Conservation (phyloP, 345 rosid genomes). For the Syzygium jambos region DNA sequence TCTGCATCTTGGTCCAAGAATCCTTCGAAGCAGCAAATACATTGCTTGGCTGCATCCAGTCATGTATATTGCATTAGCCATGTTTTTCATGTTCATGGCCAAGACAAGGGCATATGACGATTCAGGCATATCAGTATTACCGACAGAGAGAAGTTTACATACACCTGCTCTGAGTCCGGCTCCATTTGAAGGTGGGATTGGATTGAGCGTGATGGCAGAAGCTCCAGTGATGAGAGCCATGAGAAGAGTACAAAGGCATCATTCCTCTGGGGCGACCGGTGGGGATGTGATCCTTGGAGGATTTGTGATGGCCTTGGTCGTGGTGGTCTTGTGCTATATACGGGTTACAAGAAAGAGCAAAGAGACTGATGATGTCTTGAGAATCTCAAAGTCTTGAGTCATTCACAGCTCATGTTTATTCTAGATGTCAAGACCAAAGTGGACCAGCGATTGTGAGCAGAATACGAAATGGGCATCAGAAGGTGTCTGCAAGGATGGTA, state of each 20-base stretch:
- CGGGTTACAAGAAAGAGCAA: conserved; percentile 14
- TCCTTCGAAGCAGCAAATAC: not conserved
- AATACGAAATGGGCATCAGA: not conserved
- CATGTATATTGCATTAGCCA: conserved; percentile 1
- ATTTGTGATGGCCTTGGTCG: conserved; percentile 12
- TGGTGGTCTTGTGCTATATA: conserved; percentile 21
- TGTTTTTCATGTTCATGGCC: not conserved
- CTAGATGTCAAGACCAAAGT: not conserved
- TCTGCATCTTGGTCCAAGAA: not conserved
- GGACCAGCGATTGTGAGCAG: not conserved
- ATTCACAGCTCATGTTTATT: not conserved
- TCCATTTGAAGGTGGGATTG: conserved; percentile 1
- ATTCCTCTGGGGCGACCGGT: not conserved
- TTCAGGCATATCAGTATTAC: not conserved
- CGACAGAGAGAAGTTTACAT: not conserved
- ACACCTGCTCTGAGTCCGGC: conserved; percentile 8
- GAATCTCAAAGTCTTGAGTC: not conserved
- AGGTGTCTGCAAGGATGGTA: not conserved
- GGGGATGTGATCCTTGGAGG: conserved; percentile 33
- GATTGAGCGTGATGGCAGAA: not conserved
- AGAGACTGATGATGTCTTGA: not conserved
- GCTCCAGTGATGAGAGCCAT: conserved; percentile 1
- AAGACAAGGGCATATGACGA: not conserved
- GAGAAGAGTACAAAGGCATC: conserved; percentile 17
- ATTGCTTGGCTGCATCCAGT: conserved; percentile 3